These are phyloP conservation scores for Hymenoscyphus fructigenus DNA, from an alignment of 2,329 filamentous ascomycete genomes.

Conservation along the genomic window DNA sequence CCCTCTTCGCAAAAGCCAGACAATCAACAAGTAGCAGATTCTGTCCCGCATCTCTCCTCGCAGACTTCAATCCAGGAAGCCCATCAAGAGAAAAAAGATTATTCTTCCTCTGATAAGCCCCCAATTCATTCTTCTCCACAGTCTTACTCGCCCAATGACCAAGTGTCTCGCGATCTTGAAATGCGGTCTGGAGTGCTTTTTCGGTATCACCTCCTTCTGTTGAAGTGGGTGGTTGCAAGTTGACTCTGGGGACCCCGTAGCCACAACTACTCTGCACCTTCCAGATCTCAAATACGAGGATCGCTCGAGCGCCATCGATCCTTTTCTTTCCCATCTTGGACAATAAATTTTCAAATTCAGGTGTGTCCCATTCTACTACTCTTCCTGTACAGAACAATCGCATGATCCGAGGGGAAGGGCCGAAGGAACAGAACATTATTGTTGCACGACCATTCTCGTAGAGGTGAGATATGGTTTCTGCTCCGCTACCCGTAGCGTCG, in stretches of 20 bases:
- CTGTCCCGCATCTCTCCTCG: slow-evolving; percentile 51
- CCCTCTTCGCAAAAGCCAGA: slow-evolving; percentile 16
- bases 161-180: slow-evolving; percentile 56
- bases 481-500: slow-evolving; percentile 72
- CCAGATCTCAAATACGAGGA: slow-evolving; percentile 61
- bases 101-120: slow-evolving; percentile 55
- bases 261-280: slow-evolving; percentile 68
- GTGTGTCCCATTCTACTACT: slow-evolving; percentile 60
- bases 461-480: slow-evolving; percentile 73
- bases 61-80: slow-evolving; percentile 54
- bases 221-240: slow-evolving; percentile 15
- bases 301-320: slow-evolving; percentile 54
- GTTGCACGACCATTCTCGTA: slow-evolving; percentile 76
- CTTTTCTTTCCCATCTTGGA: slow-evolving; percentile 45
- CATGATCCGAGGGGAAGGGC: slow-evolving; percentile 57
- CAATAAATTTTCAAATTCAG: slow-evolving; percentile 46
- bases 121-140: slow-evolving; percentile 49
- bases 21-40: slow-evolving; percentile 45
- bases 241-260: slow-evolving; percentile 54
- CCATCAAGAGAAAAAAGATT: slow-evolving; percentile 60
- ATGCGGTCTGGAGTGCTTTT: slow-evolving; percentile 34
- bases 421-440: slow-evolving; percentile 71
- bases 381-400: slow-evolving; percentile 60
- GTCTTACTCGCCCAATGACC: slow-evolving; percentile 50
- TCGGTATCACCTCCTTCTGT: slow-evolving; percentile 15